phyloP scores from a whole-genome alignment of 371 early-diverging fungal species.

The Rhizopus microsporus region DNA sequence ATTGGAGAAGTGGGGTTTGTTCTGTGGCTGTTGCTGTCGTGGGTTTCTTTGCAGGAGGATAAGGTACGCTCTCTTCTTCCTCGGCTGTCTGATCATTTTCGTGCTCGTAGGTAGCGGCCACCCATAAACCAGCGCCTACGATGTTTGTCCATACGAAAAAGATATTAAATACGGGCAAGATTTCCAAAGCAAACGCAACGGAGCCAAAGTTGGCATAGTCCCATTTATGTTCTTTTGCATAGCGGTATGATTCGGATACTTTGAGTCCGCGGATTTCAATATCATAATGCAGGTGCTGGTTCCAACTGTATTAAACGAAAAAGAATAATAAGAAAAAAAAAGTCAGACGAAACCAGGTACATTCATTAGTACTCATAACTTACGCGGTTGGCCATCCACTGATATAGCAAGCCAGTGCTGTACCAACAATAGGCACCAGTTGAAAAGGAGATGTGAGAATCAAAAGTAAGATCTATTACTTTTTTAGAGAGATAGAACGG shows the following conservation, averaged over 20 bases:
- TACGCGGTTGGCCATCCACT: constrained; percentile 46
- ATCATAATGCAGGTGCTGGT: constrained; percentile 46
- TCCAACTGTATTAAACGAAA: constrained; percentile 30
- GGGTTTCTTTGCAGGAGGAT: constrained; percentile 7
- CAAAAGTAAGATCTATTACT: constrained; percentile 34
- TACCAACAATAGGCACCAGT: constrained; percentile 51
- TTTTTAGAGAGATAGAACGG: background rate
- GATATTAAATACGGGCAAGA: constrained; percentile 61
- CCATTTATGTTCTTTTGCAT: constrained; percentile 27
- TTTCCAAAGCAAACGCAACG: constrained; percentile 54
- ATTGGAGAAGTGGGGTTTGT: constrained; percentile 17
- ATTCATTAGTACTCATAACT: constrained; percentile 12
- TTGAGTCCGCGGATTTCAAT: constrained; percentile 45
- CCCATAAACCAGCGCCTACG: constrained; percentile 70
- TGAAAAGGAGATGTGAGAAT: constrained; percentile 53
- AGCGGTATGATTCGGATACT: constrained; percentile 28
- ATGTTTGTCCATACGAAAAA: constrained; percentile 69
- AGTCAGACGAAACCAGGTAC: background rate
- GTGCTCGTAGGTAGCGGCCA: constrained; percentile 46
- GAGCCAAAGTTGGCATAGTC: constrained; percentile 54
- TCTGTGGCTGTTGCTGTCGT: constrained; percentile 4
- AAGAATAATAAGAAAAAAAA: background rate
- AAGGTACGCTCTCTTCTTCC: background rate
- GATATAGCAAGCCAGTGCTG: constrained; percentile 42
- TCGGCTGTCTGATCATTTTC: constrained; percentile 1